These are phyloP conservation scores for Medicago lupulina DNA, from an alignment of 306 rosid species.

Conservation along the genomic window DNA sequence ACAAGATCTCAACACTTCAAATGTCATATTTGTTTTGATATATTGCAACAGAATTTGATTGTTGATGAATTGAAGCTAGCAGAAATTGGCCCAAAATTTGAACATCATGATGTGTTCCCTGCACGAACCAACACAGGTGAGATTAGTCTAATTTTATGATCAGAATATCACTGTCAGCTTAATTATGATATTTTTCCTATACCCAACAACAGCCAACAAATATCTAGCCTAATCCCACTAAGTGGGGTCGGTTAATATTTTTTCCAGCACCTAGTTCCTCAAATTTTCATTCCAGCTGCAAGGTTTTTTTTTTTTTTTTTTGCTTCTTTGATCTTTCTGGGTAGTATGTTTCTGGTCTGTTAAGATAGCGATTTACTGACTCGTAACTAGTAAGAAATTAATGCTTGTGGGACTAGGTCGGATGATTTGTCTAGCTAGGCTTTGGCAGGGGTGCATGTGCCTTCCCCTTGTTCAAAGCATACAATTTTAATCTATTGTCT, in stretches of 20 bases:
- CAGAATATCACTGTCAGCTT: constrained; percentile 18
- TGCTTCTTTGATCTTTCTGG: neutral
- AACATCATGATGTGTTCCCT: constrained; percentile 86
- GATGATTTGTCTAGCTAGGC: constrained; percentile 1
- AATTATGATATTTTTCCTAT: neutral
- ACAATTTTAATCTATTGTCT: neutral
- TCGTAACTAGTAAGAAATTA: neutral
- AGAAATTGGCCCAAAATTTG: constrained; percentile 91
- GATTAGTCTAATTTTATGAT: constrained; percentile 39
- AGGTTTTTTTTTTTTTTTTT: neutral
- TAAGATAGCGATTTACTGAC: neutral
- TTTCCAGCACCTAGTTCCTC: neutral
- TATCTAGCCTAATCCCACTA: no score
- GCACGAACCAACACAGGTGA: constrained; percentile 95
- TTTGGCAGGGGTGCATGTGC: neutral
- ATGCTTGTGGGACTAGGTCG: constrained; percentile 10
- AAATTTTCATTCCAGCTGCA: neutral
- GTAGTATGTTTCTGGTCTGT: neutral
- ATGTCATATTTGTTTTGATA: constrained; percentile 32
- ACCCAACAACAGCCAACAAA: no score
- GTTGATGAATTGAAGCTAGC: constrained; percentile 85
- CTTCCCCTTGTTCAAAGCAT: constrained; percentile 25
- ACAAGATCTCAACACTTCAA: constrained; percentile 2
- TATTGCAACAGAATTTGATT: constrained; percentile 66
- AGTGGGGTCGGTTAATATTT: no score